A percentile compares a stretch with the other conserved stretches of the same genome.
Evolutionary conservation across 192 early-diverging fungal species (phyloP).

Genomic region (Paraglomus brasilianum): DNA sequence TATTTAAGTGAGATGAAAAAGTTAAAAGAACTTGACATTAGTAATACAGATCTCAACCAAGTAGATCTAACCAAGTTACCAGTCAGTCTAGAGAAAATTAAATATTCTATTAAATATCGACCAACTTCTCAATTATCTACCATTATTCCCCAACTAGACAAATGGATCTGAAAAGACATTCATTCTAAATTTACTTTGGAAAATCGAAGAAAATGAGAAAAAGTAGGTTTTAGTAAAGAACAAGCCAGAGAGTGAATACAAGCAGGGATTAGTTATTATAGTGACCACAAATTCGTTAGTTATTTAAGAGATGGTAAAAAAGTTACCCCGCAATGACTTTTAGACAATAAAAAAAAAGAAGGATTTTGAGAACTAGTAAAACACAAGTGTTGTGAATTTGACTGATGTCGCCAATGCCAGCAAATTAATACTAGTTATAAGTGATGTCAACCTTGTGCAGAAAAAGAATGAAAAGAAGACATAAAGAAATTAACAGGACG

Average conservation of each 20-base stretch:
- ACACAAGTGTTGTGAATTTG: not conserved
- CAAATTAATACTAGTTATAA: not conserved
- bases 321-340: too few relatives aligned
- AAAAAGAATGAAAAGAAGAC: not conserved
- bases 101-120: not conserved
- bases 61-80: slow-evolving; percentile 9
- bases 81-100: not conserved
- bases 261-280: too few relatives aligned
- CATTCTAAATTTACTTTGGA: too few relatives aligned
- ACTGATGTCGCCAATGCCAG: not conserved
- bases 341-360: too few relatives aligned
- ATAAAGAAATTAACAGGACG: slow-evolving; percentile 8
- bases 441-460: slow-evolving; percentile 6
- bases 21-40: not conserved
- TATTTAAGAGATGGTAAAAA: too few relatives aligned
- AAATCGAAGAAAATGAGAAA: too few relatives aligned
- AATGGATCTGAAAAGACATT: not conserved
- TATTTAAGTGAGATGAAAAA: slow-evolving; percentile 3
- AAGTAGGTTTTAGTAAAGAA: too few relatives aligned
- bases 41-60: slow-evolving; percentile 12
- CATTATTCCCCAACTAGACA: not conserved
- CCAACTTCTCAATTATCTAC: not conserved
- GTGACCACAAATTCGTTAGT: too few relatives aligned
- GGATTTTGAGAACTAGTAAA: too few relatives aligned
- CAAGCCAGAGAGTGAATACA: too few relatives aligned